Evolutionary conservation across 164 flowering plant genomes (phyloP).

Genomic region (Amborella trichopoda): DNA sequence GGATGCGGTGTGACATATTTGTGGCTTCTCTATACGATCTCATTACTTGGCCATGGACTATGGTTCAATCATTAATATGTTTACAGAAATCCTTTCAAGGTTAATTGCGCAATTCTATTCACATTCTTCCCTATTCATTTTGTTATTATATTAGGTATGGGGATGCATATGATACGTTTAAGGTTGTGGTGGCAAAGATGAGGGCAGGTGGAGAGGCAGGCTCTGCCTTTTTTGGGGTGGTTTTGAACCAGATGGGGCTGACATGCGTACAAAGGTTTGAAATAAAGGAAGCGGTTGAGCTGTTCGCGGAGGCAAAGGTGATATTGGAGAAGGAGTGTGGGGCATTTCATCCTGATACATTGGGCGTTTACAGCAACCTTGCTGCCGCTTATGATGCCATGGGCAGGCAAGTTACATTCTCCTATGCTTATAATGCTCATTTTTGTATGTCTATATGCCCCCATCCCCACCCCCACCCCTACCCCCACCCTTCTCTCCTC

Average conservation of each 20-base stretch:
- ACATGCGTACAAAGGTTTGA: conserved; percentile 81
- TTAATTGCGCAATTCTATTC: no score
- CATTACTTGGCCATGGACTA: no score
- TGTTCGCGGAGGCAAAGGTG: conserved; percentile 86
- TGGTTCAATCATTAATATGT: no score
- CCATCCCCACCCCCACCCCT: no score
- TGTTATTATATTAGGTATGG: no score
- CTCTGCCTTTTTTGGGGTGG: conserved; percentile 89
- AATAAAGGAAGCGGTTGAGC: conserved; percentile 86
- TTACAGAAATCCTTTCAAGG: no score
- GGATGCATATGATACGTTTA: conserved; percentile 65
- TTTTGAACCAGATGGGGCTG: conserved; percentile 96
- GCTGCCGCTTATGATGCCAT: conserved; percentile 97
- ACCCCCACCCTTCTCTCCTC: no score
- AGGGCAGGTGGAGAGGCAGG: conserved; percentile 89
- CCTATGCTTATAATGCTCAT: background rate
- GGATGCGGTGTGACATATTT: no score
- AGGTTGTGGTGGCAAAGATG: conserved; percentile 71
- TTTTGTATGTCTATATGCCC: background rate
- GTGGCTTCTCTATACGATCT: no score
- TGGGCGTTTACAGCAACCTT: conserved; percentile 90
- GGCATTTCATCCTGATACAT: conserved; percentile 81
- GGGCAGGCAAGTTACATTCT: conserved; percentile 63
- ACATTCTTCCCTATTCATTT: no score
- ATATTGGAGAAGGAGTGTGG: conserved; percentile 86